Evolutionary conservation across 2,329 filamentous ascomycete genomes (phyloP), one percentile per base, ranked within the genome.

Genomic region (Fusarium equiseti): DNA sequence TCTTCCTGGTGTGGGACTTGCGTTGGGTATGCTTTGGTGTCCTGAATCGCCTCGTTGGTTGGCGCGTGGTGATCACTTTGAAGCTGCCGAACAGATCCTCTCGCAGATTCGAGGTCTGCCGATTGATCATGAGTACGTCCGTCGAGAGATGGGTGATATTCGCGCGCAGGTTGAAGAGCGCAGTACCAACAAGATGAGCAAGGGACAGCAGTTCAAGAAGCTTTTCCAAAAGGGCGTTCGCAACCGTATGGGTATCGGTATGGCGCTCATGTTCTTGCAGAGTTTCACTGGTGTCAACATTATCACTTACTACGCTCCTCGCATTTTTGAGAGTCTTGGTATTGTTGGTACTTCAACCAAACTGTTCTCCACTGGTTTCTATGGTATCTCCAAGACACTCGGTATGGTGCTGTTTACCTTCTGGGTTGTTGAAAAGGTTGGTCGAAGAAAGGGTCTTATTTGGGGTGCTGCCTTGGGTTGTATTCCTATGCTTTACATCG

Each of bases 21-120:
- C 87, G 50, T 57, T 80, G 38, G 85, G 85, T 69, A 90, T 90
- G 82, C 75, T 86, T 15, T 80, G 89, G 68, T 88, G 86, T 80
- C 85, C 87, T 45, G 88, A 90, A 73, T 89, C 87, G 1, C 88
- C 88, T 8, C 85, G 88, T 40, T 90, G 85, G 84, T 81, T 90
- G 4, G 88, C 88, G 11, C 85, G 86, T 61, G 81, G 85, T 63
- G 88, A 90, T 67, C 81, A 83, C 60, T 89, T 86, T 83, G 88
- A 90, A 45, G 82, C 84, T 24, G 79, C 77, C 3, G 70, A 75
- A 10, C 60, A 31, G 8, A 76, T 82, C 0, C 76, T 83, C 2
- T 65, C 76, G 3, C 71, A 70, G 45, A 76, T 83, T 20, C 78
- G 82, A 1, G 77, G 78, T 10, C 77, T 84, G 4, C 73, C 79